Conservation (phyloP, 2,329 filamentous ascomycete genomes). For the Botrytis pseudocinerea region DNA sequence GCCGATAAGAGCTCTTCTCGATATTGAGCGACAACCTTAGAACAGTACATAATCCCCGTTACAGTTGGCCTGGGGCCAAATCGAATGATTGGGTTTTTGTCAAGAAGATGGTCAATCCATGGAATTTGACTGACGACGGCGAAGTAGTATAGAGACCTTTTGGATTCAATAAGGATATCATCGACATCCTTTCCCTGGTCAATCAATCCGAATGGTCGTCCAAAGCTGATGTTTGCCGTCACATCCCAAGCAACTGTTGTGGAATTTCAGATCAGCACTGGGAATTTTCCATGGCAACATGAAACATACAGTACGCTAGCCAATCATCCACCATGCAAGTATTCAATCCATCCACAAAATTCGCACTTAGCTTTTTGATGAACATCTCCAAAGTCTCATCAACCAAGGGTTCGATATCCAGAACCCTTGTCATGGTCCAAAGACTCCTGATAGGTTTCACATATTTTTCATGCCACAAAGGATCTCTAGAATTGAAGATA, state of each 20-base stretch:
- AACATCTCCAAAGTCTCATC: neutral
- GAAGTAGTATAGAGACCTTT: constrained; percentile 11
- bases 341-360: neutral
- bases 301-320: constrained; percentile 4
- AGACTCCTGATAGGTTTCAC: constrained; percentile 6
- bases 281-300: neutral
- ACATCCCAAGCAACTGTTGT: constrained; percentile 12
- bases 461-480: constrained; percentile 6
- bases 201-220: constrained; percentile 13
- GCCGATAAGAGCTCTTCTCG: neutral
- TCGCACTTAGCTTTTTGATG: neutral
- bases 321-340: constrained; percentile 10
- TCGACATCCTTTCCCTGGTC: constrained; percentile 9
- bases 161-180: neutral
- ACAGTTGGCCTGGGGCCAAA: neutral
- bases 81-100: neutral
- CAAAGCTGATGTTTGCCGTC: constrained; percentile 2
- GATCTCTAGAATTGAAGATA: neutral
- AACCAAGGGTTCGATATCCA: neutral
- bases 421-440: constrained; percentile 5
- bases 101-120: constrained; percentile 6
- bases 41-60: neutral
- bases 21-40: neutral
- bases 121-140: constrained; percentile 14
- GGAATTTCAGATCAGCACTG: neutral